Base-by-base conservation (phyloP, 2,329 filamentous ascomycete genomes). In the Ceratocystis papillata region DNA sequence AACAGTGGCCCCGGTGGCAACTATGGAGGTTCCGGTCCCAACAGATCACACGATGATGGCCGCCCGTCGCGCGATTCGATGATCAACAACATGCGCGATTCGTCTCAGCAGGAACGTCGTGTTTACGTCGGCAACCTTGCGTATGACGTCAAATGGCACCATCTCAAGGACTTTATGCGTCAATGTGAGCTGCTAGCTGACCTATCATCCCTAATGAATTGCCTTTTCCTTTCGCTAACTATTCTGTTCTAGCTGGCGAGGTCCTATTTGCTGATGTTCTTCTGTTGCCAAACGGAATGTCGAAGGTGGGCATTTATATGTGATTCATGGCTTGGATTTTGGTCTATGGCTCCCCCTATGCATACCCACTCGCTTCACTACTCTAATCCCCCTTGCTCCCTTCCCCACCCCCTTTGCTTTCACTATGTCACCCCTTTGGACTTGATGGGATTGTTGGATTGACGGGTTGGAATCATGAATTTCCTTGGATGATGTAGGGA, bases 221-320 rank as follows among this genome's bases (percentile, higher is more conserved):
- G 17, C 25, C 33, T 45, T 44, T 6, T 45, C 15, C 20, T n/a
- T 8, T 33, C 33, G 12, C 63, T 30, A 33, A n/a, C n/a, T 50
- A 6, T 45, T 62, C 7, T 7, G 65, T 72, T 74, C 67, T 79
- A 97, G 94, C 94, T 81, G 94, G 94, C 84, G 93, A 97, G 79
- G 94, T 99, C 78, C 86, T 97, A 81, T 99, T 96, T 81, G 94
- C 94, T 82, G 94, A 99, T 84, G 94, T 99, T 76, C 87, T 99
- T 80, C 84, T 96, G 79, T 91, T 99, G 87, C 94, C 94, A 76
- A 99, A 99, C 85, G 94, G 94, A 92, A 99, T 99, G 94, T 97
- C 93, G 90, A 99, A 99, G 93, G 93, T 97, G 92, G 90, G 90
- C 91, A 86, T 87, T 83, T 88, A 82, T 86, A 81, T 83, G 92